These are phyloP conservation scores for Xylariaceae sp. DNA, from an alignment of 2,329 filamentous ascomycete species.

Conservation along the genomic window DNA sequence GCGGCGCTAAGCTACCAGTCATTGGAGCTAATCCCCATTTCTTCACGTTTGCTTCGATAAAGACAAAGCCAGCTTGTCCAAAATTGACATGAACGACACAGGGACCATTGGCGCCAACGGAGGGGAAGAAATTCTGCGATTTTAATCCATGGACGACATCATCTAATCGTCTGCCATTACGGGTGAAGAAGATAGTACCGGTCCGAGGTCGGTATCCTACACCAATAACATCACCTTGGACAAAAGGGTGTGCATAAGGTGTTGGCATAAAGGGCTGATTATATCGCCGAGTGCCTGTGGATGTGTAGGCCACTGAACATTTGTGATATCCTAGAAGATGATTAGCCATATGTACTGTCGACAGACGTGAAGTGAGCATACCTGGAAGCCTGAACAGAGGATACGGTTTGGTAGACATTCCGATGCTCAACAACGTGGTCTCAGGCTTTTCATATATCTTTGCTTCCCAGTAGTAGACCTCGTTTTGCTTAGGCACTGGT, in stretches of 20 bases:
- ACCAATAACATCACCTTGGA: constrained; percentile 94
- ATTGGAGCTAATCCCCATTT: constrained; percentile 98
- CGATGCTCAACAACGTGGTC: constrained; percentile 82
- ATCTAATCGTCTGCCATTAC: constrained; percentile 96
- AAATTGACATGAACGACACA: constrained; percentile 96
- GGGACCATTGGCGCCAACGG: constrained; percentile 93
- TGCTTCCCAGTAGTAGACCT: constrained; percentile 99
- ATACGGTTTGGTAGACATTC: constrained; percentile 96
- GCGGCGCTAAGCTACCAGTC: constrained; percentile 92
- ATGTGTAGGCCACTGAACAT: constrained; percentile 89
- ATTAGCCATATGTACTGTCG: constrained; percentile 10
- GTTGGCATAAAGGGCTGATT: constrained; percentile 89
- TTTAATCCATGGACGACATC: constrained; percentile 94
- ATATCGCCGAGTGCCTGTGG: constrained; percentile 82
- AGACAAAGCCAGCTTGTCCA: constrained; percentile 96
- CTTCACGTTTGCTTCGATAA: constrained; percentile 99
- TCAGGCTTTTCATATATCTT: constrained; percentile 99
- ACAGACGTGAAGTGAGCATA: constrained; percentile 51
- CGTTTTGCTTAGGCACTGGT: constrained; percentile 97
- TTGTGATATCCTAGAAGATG: constrained; percentile 78
- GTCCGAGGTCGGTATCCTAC: constrained; percentile 94
- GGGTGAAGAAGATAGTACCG: constrained; percentile 95
- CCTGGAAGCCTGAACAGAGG: constrained; percentile 92
- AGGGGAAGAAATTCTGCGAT: constrained; percentile 95
- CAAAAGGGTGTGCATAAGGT: constrained; percentile 80